A percentile compares a stretch with the other conserved stretches of the same genome.
These are phyloP conservation scores for Triangularia setosa DNA, from an alignment of 2,329 filamentous ascomycete genomes.

Conservation along the genomic window DNA sequence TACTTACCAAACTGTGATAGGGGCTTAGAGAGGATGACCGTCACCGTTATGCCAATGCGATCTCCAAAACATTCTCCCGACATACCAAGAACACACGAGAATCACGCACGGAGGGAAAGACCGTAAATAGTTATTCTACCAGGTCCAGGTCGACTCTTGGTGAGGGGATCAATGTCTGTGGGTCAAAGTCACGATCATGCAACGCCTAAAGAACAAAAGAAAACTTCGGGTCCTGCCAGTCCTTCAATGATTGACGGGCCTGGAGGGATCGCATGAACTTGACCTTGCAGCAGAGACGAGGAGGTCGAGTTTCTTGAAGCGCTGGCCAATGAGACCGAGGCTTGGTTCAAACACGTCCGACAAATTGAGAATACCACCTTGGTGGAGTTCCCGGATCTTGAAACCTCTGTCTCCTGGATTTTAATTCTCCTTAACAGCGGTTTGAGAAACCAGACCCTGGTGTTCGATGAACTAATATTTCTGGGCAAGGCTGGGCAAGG, in stretches of 20 bases:
- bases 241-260: background rate
- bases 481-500: background rate
- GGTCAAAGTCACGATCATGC: background rate
- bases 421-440: conserved; percentile 12
- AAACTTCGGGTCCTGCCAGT: background rate
- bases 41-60: background rate
- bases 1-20: background rate
- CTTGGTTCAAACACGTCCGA: conserved; percentile 11
- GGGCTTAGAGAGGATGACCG: background rate
- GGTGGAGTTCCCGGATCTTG: conserved; percentile 6
- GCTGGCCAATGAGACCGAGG: conserved; percentile 17
- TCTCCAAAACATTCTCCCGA: background rate
- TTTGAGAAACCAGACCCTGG: background rate
- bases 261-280: background rate
- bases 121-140: background rate
- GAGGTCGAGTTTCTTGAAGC: background rate
- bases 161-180: background rate
- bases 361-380: conserved; percentile 1
- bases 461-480: background rate
- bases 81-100: too few species aligned
- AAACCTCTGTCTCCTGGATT: conserved; percentile 18
- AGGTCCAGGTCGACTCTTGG: background rate
- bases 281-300: background rate
- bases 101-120: background rate
- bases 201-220: background rate